Conservation (phyloP, 139 green algal species). For the Marvania coccoides region DNA sequence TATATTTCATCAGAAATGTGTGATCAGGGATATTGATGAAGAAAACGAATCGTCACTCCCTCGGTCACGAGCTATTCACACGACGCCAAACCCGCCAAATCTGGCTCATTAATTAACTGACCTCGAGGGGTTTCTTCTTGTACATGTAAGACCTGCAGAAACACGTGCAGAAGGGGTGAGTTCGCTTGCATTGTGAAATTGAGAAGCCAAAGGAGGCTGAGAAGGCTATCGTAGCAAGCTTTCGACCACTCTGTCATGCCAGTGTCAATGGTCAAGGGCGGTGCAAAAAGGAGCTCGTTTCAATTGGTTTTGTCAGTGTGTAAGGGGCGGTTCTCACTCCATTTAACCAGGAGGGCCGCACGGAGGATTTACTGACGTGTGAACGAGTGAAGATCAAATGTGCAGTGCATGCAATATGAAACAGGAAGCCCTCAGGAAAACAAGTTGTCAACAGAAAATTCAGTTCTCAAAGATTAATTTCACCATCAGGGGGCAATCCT, state of each 20-base stretch:
- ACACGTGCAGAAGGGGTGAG: too few species aligned
- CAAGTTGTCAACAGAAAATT: conserved; percentile 25
- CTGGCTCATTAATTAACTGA: too few species aligned
- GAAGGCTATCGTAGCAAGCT: too few species aligned
- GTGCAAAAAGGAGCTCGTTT: conserved; percentile 9
- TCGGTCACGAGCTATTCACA: too few species aligned
- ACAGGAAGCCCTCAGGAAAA: conserved; percentile 22
- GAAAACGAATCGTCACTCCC: conserved; percentile 22
- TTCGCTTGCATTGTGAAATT: too few species aligned
- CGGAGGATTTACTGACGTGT: conserved; percentile 34
- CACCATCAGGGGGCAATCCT: conserved; percentile 30
- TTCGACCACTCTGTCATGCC: too few species aligned
- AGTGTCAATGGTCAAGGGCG: too few species aligned
- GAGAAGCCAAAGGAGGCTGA: too few species aligned
- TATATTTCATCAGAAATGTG: conserved; percentile 25
- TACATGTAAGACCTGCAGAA: too few species aligned
- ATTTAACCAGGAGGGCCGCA: conserved; percentile 14
- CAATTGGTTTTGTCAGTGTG: conserved; percentile 17
- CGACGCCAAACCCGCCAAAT: too few species aligned
- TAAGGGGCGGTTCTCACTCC: conserved; percentile 6
- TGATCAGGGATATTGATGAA: conserved; percentile 4
- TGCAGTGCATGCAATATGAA: background rate
- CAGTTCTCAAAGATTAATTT: conserved; percentile 43
- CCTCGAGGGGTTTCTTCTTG: too few species aligned
- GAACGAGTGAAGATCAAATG: background rate